Conservation (phyloP, 2,329 filamentous ascomycete species). For the Pestalotiopsis sp. region DNA sequence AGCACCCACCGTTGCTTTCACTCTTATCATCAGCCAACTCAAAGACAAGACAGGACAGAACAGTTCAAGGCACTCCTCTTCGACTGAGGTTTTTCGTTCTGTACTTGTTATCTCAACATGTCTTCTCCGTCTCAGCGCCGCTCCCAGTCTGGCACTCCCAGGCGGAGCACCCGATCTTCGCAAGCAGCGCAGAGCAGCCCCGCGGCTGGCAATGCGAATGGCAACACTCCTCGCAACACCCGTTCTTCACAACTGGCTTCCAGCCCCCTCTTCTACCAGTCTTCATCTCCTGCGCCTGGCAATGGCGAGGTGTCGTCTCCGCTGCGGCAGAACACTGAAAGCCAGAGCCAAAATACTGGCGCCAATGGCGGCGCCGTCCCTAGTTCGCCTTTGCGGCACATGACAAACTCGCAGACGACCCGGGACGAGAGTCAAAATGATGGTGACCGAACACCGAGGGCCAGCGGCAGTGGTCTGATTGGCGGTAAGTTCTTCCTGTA, state of each 20-base stretch:
- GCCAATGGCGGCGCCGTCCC: constrained; percentile 38
- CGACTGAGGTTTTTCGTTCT: constrained; percentile 4
- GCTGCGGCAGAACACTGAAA: constrained; percentile 58
- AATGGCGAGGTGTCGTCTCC: constrained; percentile 52
- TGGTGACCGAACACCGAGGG: constrained; percentile 72
- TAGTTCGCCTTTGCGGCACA: constrained; percentile 63
- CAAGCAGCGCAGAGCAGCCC: constrained; percentile 56
- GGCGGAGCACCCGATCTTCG: constrained; percentile 55
- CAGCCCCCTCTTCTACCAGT: constrained; percentile 80
- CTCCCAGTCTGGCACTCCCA: constrained; percentile 57
- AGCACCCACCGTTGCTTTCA: constrained; percentile 11
- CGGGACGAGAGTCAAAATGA: constrained; percentile 48
- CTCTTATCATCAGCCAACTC: background rate
- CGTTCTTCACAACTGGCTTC: constrained; percentile 62
- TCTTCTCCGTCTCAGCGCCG: constrained; percentile 64
- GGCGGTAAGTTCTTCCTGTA: constrained; percentile 58
- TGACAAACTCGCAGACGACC: constrained; percentile 56
- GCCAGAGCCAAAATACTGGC: constrained; percentile 57
- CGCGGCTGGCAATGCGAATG: constrained; percentile 30
- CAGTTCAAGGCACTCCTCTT: background rate
- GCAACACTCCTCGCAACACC: constrained; percentile 47
- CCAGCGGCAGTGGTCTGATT: constrained; percentile 55
- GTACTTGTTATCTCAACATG: constrained; percentile 44
- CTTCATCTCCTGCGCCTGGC: constrained; percentile 41
- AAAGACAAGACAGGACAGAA: background rate